phyloP scores from a whole-genome alignment of 225 moss, liverwort and hornwort genomes.

The Climacium dendroides region DNA sequence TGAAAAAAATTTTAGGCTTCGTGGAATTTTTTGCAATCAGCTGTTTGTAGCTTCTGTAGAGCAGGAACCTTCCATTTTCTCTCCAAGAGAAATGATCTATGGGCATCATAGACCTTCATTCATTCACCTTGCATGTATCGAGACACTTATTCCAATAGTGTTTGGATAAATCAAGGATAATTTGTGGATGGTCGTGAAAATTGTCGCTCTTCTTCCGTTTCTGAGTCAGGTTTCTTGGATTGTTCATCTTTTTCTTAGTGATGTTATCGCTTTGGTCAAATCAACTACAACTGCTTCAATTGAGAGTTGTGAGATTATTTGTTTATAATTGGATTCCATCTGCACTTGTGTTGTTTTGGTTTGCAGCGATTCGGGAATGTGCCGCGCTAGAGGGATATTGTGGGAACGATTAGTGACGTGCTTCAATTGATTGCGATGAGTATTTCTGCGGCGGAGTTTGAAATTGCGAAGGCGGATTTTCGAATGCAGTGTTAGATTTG shows the following conservation, averaged over 20 bases:
- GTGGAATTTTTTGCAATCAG: background rate
- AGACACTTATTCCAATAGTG: background rate
- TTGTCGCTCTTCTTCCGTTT: background rate
- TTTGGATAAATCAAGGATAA: background rate
- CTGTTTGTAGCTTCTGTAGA: background rate
- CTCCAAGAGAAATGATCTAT: background rate
- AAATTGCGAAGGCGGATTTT: background rate
- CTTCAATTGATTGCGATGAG: background rate
- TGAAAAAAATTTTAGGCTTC: background rate
- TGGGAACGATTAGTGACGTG: background rate
- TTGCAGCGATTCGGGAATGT: background rate
- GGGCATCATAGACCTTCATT: background rate
- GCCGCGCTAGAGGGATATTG: background rate
- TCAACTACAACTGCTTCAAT: no score
- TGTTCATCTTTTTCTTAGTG: background rate
- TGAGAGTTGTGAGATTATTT: no score
- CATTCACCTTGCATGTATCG: background rate
- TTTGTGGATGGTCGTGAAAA: background rate
- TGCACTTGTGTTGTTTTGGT: no score
- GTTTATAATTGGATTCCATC: no score
- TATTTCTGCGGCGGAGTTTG: background rate
- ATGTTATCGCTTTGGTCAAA: no score
- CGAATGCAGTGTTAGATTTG: background rate
- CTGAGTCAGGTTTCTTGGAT: background rate
- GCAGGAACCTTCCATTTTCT: background rate